Evolutionary conservation across 768 basidiomycete species (phyloP), one percentile per base, ranked within the genome.

Genomic region (Phylloporus sp.): DNA sequence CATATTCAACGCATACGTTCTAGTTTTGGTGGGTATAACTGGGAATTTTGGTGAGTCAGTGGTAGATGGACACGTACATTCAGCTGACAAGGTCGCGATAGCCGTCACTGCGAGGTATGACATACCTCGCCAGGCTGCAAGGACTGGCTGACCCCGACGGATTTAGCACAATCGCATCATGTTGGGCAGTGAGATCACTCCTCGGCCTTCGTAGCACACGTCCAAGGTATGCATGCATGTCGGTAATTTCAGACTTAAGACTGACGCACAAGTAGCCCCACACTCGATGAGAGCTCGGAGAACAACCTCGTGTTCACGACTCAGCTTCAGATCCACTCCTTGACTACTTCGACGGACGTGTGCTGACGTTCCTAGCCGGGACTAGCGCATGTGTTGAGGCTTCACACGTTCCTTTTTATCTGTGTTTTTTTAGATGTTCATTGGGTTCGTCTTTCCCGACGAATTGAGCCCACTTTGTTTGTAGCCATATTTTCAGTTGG

Each of bases 151-250:
- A 24, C 13, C 14, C 3, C 13, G 15, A 36, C 38, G 14, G 9
- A 42, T 31, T 46, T 31, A 58, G 56, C 10, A 49, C 37, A 15
- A 58, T 58, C 5, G 49, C 9, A 18, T 58, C 56, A 9, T 50
- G 38, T 24, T 50, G 44, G 34, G 49, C 35, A 5, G 55, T 57
- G 41, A 54, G 38, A 17, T 57, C 48, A 6, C 56, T 57, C 38
- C 43, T 57, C 9, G 21, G 9, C 5, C 9, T 53, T 28, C 38
- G 10, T 20, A 10, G 6, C 6, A 2, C 32, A 3, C 18, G 9
- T 6, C 0, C 27, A 28, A 41, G 51, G 55, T 53, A 28, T 1
- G 48, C 7, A 33, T 15, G 6, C 6, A 33, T 15, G 6, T 6
- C 10, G 14, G 26, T 3, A 13, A 20, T 13, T 20, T 22, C 26